Base-by-base conservation (phyloP, 305 asterid species). In the Rubia balearica region DNA sequence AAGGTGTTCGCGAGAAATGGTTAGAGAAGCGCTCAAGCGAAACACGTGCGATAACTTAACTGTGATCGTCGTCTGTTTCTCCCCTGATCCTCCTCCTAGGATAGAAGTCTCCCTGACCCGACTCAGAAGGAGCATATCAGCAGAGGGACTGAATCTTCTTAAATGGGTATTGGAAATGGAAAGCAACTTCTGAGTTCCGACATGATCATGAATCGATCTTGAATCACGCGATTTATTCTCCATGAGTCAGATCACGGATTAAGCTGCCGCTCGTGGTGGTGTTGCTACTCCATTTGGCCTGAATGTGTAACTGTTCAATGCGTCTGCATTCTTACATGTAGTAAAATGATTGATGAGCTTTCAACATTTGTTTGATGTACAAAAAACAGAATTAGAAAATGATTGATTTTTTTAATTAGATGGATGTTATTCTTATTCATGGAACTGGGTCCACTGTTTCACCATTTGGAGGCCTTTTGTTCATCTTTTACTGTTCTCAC, bases 111-210 rank as follows among this genome's bases (percentile, higher is more conserved):
- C 82, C 10, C 88, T 85, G 7, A 67, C 82, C 22, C 82, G 90
- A n/a, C 87, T 86, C 7, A 64, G 88, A 71, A 79, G 95, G 84
- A 91, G 93, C 73, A 86, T 91, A 74, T 91, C 97, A 1, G 89
- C 90, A 10, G 97, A 89, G 76, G 97, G 96, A 75, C 74, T 88
- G 76, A 88, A 89, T 84, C 92, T 89, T 70, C 84, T 91, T 46
- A 91, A 89, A 82, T 92, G 96, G 21, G 96, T 84, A 21, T 68
- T 89, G 87, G 95, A 86, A 67, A 84, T 91, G 87, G 95, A 86
- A 67, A 84, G 86, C 68, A 87, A 76, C 76, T 69, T 76, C 45
- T 81, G 76, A 83, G 74, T 69, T 76, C 45, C 78, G 77, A 82
- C 75, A 33, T 53, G 69, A 56, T 56, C 33, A 56, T 19, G 27